Evolutionary conservation across 345 rosid genomes (phyloP).

Genomic region (Linum usitatissimum): DNA sequence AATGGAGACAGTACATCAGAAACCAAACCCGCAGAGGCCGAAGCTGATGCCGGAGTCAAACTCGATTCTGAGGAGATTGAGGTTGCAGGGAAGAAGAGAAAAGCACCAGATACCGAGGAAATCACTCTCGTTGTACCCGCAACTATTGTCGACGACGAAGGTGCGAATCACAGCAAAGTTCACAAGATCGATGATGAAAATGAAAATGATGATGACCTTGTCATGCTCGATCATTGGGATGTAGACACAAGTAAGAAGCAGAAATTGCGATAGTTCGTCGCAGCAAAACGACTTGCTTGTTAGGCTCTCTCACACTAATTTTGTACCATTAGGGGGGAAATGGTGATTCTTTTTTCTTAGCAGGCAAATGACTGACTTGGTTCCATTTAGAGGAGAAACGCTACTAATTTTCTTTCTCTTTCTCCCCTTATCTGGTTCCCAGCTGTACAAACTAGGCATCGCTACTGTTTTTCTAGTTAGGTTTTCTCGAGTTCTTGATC

Average conservation of each 20-base stretch:
- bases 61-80: conserved; percentile 28
- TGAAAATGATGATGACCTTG: conserved; percentile 42
- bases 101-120: conserved; percentile 20
- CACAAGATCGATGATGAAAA: conserved; percentile 46
- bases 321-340: conserved; percentile 30
- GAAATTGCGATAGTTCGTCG: conserved; percentile 27
- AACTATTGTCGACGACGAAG: conserved; percentile 15
- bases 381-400: not conserved
- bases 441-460: conserved; percentile 17
- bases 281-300: not conserved
- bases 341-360: conserved; percentile 35
- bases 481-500: conserved; percentile 4
- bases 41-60: conserved; percentile 18
- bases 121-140: conserved; percentile 14
- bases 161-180: conserved; percentile 26
- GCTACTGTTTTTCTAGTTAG: conserved; percentile 8
- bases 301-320: conserved; percentile 32
- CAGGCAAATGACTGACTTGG: not conserved
- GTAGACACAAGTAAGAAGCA: conserved; percentile 34
- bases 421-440: conserved; percentile 1
- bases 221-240: conserved; percentile 30
- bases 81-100: conserved; percentile 51
- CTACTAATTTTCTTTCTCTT: conserved; percentile 13
- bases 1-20: conserved; percentile 44
- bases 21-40: conserved; percentile 12